A percentile compares a stretch with the other conserved stretches of the same genome.
These are phyloP conservation scores for Monilinia polystroma DNA, from an alignment of 2,329 filamentous ascomycete species.

Conservation along the genomic window DNA sequence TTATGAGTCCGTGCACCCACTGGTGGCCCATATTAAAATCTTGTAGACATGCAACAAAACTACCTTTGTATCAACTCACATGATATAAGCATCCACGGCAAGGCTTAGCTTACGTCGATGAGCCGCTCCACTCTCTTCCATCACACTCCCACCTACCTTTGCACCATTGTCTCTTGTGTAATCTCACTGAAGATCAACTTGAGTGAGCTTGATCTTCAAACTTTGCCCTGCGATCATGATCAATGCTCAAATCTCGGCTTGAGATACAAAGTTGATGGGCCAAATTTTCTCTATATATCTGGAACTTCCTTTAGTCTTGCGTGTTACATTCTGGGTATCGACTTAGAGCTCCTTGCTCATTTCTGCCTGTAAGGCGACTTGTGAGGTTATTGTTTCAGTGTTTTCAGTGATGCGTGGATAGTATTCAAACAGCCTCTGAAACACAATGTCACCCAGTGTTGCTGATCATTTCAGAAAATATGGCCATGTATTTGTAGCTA, in stretches of 20 bases:
- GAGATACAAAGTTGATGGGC: background rate
- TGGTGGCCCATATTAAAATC: too few relatives aligned
- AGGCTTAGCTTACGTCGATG: too few relatives aligned
- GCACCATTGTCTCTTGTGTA: background rate
- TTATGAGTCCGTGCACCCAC: too few relatives aligned
- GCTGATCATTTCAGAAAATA: background rate
- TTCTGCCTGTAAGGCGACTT: background rate
- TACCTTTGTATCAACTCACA: too few relatives aligned
- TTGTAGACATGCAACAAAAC: too few relatives aligned
- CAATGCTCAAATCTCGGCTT: background rate
- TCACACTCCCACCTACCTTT: background rate
- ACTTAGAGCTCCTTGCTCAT: background rate
- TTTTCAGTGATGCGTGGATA: background rate
- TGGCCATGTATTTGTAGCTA: too few relatives aligned
- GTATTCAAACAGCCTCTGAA: background rate
- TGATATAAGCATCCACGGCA: too few relatives aligned
- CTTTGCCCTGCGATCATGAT: background rate
- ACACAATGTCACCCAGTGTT: slow-evolving; percentile 3
- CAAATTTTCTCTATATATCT: background rate
- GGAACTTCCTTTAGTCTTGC: background rate
- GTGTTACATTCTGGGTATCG: background rate
- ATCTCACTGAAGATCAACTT: background rate
- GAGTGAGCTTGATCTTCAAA: background rate
- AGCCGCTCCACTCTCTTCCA: background rate
- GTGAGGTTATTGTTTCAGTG: background rate